Base-by-base conservation (phyloP, 208 protist genomes). In the Leishmania arabica region DNA sequence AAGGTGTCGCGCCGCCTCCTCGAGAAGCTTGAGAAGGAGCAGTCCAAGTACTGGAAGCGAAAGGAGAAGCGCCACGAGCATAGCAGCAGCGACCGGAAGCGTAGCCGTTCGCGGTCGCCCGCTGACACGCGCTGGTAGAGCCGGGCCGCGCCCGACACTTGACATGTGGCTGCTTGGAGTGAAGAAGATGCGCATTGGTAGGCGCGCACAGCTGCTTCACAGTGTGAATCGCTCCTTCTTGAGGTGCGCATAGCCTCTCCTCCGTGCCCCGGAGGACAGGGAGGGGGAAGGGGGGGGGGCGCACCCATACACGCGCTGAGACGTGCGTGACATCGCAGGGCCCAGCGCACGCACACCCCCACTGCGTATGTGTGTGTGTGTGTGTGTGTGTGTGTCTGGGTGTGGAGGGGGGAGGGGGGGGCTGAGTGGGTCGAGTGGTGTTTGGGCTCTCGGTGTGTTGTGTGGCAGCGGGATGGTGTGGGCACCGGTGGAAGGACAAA, bases 11-110 rank as follows among this genome's bases (percentile, higher is more conserved):
- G 93, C 27, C 91, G 91, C 75, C 87, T 98, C 42, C 84, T 95
- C 78, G 91, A 96, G 76, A 96, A 95, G 85, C 81, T 98, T 3
- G 90, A 95, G 87, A 90, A 90, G 82, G 92, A 98, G 85, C 95
- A 98, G 89, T 53, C 71, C 13, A 96, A 96, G 88, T 92, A 87
- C 83, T 97, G 93, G 91, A 89, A 84, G 40, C 86, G 90, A 60
- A 90, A 90, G 27, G 85, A 92, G 78, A 84, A 81, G n/a, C 81
- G 84, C 31, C 51, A 70, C n/a, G 81, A 83, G 64, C 62, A 76
- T 66, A 51, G 72, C n/a, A 86, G 40, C 74, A 71, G 80, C 54
- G 86, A 86, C 17, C 89, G 90, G 51, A 93, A 94, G 84, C 83
- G 88, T 72, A 86, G 78, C 27, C 82, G 81, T 49, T 86, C 85